Base-by-base conservation (phyloP, 345 rosid species). In the Populus euphratica region DNA sequence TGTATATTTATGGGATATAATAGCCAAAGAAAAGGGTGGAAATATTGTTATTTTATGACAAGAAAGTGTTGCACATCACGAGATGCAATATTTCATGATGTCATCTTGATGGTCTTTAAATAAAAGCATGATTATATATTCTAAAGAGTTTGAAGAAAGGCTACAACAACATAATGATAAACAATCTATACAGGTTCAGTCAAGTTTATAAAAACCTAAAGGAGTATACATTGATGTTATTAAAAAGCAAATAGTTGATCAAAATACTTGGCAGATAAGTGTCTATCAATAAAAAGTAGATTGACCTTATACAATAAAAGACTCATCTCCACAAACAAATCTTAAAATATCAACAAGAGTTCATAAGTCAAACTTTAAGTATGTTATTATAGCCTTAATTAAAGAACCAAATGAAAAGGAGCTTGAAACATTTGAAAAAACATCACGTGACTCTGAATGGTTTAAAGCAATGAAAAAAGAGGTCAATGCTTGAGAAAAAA, bases 61-160 rank as follows among this genome's bases (percentile, higher is more conserved):
- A 2, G 2, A 50, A 50, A 6, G 2, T 50, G 21, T 0, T 18
- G 17, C n/a, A 18, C 2, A 16, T 50, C 21, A 5, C 2, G 6
- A 50, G 8, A 17, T 50, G 6, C 18, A 17, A 2, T 50, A 8
- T 5, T 17, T 17, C 21, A 50, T 50, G n/a, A 17, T 18, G 6
- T 2, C 21, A 5, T 49, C 2, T 0, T 18, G 0, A 0, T 1
- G 0, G 56, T 50, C 17, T 49, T 16, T 14, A 6, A 0, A 16
- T 13, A 49, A 49, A 16, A 4, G 1, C 0, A 0, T 49, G 54
- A 5, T 16, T 49, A 0, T 13, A 49, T 4, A 49, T 49, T 49
- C 2, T 1, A 49, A 49, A 16, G 7, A 16, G 0, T 49, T 13
- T 16, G 7, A 49, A 49, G 16, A 49, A 16, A 49, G 2, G 5